Evolutionary conservation across 345 rosid genomes (phyloP).

Genomic region (Laguncularia racemosa): DNA sequence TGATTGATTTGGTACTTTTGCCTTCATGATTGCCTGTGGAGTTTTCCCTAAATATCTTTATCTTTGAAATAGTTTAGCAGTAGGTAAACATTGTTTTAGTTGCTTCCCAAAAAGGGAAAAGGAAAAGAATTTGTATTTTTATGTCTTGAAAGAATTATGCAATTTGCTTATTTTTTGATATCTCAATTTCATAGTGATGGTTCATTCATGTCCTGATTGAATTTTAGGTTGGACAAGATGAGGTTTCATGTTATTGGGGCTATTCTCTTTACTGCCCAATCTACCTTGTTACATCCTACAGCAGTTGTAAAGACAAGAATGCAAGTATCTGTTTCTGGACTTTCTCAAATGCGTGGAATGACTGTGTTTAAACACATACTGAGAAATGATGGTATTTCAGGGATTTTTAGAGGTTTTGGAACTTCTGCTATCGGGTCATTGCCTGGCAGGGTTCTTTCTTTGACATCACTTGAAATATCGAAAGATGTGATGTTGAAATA

Average conservation of each 20-base stretch:
- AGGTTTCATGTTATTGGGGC: slow-evolving; percentile 56
- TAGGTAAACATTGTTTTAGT: no score
- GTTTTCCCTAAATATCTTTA: no score
- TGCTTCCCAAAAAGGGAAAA: no score
- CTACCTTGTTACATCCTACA: slow-evolving; percentile 47
- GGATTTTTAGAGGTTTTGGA: slow-evolving; percentile 51
- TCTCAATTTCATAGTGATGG: no score
- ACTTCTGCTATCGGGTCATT: slow-evolving; percentile 51
- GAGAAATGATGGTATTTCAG: slow-evolving; percentile 37
- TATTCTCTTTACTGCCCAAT: slow-evolving; percentile 48
- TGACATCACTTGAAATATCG: slow-evolving; percentile 59
- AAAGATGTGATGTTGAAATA: slow-evolving; percentile 46
- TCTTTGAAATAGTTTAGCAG: no score
- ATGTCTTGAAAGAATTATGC: no score
- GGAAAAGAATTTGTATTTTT: no score
- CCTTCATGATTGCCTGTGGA: no score
- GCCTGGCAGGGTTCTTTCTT: slow-evolving; percentile 49
- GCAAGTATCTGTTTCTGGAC: slow-evolving; percentile 46
- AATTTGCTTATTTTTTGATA: no score
- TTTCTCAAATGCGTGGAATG: slow-evolving; percentile 30
- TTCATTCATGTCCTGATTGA: no score
- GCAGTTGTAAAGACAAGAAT: slow-evolving; percentile 55
- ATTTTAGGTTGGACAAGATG: slow-evolving; percentile 46
- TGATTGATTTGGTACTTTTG: no score
- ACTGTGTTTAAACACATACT: slow-evolving; percentile 28